A percentile compares a stretch with the other conserved stretches of the same genome.
Conservation (phyloP, 176 grass and related monocot genomes). For the Bothriochloa decipiens region DNA sequence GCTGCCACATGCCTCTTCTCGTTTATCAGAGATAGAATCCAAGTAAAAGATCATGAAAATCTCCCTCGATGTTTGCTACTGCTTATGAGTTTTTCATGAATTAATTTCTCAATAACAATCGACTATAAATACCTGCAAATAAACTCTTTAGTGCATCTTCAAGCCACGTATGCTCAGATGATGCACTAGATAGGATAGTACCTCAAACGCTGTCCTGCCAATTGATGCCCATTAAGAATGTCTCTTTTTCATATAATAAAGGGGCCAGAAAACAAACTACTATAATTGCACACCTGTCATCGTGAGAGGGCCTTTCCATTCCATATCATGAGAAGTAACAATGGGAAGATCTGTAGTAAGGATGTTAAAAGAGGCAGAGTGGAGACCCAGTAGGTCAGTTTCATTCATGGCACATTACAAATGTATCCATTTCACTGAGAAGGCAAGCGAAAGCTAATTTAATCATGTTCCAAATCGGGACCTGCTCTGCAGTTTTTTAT, state of each 20-base stretch:
- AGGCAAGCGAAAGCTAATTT: not conserved
- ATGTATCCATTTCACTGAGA: not conserved
- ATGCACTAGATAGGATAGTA: not conserved
- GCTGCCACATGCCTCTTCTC: conserved; percentile 51
- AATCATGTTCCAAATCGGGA: not conserved
- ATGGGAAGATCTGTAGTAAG: not conserved
- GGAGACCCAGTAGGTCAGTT: not conserved
- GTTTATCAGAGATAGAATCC: conserved; percentile 51
- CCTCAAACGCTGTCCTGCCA: not conserved
- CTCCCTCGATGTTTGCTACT: not conserved
- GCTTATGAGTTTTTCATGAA: not conserved
- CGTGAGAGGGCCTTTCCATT: not conserved
- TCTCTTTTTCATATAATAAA: not conserved
- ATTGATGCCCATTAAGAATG: not conserved
- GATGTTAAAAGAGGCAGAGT: not conserved
- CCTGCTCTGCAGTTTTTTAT: not conserved
- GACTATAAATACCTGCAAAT: not conserved
- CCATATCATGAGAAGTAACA: not conserved
- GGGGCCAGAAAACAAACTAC: not conserved
- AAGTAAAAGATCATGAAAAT: conserved; percentile 43
- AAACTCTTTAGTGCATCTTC: not conserved
- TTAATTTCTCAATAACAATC: not conserved
- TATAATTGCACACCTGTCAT: not conserved
- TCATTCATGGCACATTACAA: not conserved
- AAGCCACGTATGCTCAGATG: not conserved